phyloP scores from a whole-genome alignment of 2,329 filamentous ascomycete genomes.

The Calonectria pauciramosa region DNA sequence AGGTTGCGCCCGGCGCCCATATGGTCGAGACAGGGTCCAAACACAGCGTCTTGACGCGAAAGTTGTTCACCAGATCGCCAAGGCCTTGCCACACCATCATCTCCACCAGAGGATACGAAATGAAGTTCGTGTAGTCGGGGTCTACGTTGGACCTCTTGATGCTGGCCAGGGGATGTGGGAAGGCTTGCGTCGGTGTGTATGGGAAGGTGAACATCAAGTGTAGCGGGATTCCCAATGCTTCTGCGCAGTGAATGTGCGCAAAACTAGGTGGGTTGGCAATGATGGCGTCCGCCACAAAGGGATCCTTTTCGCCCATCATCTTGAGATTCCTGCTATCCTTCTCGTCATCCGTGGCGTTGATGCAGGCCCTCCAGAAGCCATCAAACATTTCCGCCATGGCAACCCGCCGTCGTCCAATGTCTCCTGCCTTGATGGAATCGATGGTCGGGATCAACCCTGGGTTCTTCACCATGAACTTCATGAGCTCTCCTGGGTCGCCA shows the following conservation, averaged over 20 bases:
- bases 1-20: constrained; percentile 82
- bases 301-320: constrained; percentile 73
- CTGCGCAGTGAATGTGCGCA: constrained; percentile 84
- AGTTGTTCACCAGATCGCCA: constrained; percentile 82
- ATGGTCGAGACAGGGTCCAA: constrained; percentile 82
- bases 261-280: constrained; percentile 88
- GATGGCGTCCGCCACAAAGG: constrained; percentile 82
- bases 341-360: constrained; percentile 77
- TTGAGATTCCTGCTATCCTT: constrained; percentile 71
- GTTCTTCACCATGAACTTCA: constrained; percentile 93
- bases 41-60: constrained; percentile 76
- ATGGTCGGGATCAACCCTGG: constrained; percentile 82
- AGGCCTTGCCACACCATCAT: constrained; percentile 94
- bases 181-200: constrained; percentile 80
- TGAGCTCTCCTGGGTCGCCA: constrained; percentile 83
- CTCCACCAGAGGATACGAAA: constrained; percentile 84
- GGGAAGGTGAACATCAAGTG: constrained; percentile 93
- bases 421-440: constrained; percentile 79
- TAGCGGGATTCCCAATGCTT: constrained; percentile 77
- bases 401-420: constrained; percentile 75
- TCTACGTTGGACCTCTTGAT: constrained; percentile 82
- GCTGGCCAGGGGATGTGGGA: constrained; percentile 83
- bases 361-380: constrained; percentile 85
- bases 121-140: constrained; percentile 81
- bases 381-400: constrained; percentile 87